Conservation (phyloP, 371 early-diverging fungal species). For the Fennellomyces sp. region DNA sequence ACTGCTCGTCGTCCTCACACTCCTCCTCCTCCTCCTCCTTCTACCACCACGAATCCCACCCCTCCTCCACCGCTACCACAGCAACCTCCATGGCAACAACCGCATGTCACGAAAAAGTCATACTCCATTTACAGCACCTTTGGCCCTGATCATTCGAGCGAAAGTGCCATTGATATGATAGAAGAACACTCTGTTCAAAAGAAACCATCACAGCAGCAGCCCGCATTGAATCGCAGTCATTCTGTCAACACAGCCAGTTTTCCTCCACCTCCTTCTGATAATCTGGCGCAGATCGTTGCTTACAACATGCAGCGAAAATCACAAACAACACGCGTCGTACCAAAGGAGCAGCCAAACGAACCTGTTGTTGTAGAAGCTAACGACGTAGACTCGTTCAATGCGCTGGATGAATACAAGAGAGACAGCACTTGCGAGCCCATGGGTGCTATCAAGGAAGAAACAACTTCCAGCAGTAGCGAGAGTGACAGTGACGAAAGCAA, state of each 20-base stretch:
- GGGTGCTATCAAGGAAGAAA: constrained; percentile 2
- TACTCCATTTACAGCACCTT: constrained; percentile 45
- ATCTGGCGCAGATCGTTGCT: not conserved
- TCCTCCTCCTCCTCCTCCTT: not conserved
- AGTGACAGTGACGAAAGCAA: constrained; percentile 14
- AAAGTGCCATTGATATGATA: constrained; percentile 5
- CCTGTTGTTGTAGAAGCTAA: not conserved
- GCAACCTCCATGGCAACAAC: not conserved
- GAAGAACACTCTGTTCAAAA: too few relatives aligned
- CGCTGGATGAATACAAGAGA: not conserved
- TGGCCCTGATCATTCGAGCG: constrained; percentile 21
- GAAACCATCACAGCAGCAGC: not conserved
- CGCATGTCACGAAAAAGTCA: not conserved
- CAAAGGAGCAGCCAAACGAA: not conserved
- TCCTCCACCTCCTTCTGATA: constrained; percentile 2
- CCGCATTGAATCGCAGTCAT: not conserved
- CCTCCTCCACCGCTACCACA: not conserved
- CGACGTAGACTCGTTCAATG: constrained; percentile 1
- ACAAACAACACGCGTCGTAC: not conserved
- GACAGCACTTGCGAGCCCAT: constrained; percentile 4
- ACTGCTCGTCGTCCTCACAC: not conserved
- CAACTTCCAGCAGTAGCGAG: not conserved
- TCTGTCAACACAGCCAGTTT: not conserved
- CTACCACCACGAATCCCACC: not conserved
- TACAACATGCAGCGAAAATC: constrained; percentile 1